These are phyloP conservation scores for Trametes gibbosa DNA, from an alignment of 768 basidiomycete species.

Conservation along the genomic window DNA sequence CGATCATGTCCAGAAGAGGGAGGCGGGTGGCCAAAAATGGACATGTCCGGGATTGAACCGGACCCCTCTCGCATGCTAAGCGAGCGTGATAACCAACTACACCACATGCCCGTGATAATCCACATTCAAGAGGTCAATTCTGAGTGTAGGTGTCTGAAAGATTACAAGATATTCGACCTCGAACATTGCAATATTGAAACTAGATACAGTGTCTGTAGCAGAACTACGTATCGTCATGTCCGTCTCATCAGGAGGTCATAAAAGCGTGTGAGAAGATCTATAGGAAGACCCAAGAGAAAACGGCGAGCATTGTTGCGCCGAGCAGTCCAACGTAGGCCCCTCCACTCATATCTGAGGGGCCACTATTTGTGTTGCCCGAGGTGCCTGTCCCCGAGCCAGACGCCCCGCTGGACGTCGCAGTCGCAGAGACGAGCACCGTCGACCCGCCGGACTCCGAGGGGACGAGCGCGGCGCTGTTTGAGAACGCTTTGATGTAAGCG, in stretches of 20 bases:
- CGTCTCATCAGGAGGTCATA: too few relatives aligned
- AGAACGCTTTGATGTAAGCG: slow-evolving; percentile 54
- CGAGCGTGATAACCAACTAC: slow-evolving; percentile 14
- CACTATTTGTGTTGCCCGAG: not conserved
- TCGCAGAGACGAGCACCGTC: slow-evolving; percentile 9
- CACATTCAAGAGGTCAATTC: too few relatives aligned
- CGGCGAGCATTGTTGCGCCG: slow-evolving; percentile 3
- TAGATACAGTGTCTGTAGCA: not conserved
- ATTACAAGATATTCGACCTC: too few relatives aligned
- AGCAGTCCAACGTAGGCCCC: slow-evolving; percentile 1
- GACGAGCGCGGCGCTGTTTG: slow-evolving; percentile 24
- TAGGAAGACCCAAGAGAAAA: slow-evolving; percentile 7
- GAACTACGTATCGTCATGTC: not conserved
- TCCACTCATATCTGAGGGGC: not conserved
- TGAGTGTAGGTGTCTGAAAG: too few relatives aligned
- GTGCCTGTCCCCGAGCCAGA: not conserved
- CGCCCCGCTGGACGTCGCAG: slow-evolving; percentile 1
- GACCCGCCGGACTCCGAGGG: slow-evolving; percentile 3
- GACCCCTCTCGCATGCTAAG: too few relatives aligned
- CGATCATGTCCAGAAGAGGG: not conserved
- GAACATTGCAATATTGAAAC: too few relatives aligned
- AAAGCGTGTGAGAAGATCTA: not conserved
- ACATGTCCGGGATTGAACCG: slow-evolving; percentile 17
- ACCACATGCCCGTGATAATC: slow-evolving; percentile 5
- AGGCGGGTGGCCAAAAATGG: slow-evolving; percentile 3